Percentiles rank a stretch among this genome's conserved stretches.
Conservation (phyloP, 2,329 filamentous ascomycete genomes). For the Beauveria pseudobassiana region DNA sequence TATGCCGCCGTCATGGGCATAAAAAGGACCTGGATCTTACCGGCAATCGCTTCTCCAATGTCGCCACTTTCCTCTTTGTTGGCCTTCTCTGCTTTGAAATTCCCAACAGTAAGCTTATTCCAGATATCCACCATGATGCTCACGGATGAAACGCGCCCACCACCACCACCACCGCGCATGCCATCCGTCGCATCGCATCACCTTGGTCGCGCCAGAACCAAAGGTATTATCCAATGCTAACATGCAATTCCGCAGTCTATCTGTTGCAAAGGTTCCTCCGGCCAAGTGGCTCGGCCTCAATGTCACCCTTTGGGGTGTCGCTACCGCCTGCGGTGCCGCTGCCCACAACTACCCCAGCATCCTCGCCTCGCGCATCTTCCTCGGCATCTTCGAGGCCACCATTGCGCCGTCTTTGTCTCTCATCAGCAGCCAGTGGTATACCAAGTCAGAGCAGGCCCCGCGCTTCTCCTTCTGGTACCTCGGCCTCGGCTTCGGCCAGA, state of each 20-base stretch:
- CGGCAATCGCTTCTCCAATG: constrained; percentile 49
- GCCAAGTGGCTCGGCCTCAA: constrained; percentile 48
- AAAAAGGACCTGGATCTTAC: constrained; percentile 40
- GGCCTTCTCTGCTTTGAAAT: constrained; percentile 45
- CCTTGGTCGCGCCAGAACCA: not conserved
- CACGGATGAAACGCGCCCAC: not conserved
- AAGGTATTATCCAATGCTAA: not conserved
- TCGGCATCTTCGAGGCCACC: constrained; percentile 13
- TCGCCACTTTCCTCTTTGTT: constrained; percentile 50
- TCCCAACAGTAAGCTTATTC: constrained; percentile 36
- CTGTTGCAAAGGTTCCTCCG: constrained; percentile 48
- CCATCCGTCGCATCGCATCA: not conserved
- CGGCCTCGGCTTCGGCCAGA: constrained; percentile 11
- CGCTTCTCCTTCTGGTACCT: constrained; percentile 14
- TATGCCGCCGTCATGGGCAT: constrained; percentile 56
- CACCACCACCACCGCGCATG: not conserved
- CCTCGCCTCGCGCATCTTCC: constrained; percentile 11
- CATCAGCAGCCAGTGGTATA: constrained; percentile 14
- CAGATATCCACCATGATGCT: not conserved
- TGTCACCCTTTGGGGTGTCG: constrained; percentile 39
- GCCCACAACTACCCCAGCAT: constrained; percentile 11
- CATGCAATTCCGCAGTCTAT: constrained; percentile 25
- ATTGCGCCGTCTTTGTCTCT: constrained; percentile 10
- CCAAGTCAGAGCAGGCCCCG: constrained; percentile 12
- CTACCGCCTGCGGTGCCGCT: constrained; percentile 11